Base-by-base conservation (phyloP, 208 protist species). In the Wallacemonas rigidus region DNA sequence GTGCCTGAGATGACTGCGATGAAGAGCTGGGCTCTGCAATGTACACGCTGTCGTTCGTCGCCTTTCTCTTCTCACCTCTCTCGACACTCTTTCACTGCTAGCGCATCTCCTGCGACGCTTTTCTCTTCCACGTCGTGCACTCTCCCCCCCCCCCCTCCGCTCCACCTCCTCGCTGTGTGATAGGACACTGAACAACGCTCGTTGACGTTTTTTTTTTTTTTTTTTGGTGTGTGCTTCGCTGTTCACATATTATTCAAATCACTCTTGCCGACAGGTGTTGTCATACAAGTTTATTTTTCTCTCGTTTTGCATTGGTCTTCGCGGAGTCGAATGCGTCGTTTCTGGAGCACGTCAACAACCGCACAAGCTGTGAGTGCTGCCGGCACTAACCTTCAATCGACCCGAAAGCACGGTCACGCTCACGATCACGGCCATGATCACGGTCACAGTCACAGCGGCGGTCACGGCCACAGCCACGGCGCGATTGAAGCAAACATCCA, bases 401-500 rank as follows among this genome's bases (percentile, higher is more conserved):
- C 40, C 4, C 60, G 60, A 4, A 50, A 4, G 43, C 60, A 65
- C n/a, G 60, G 60, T 7, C 60, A 65, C 60, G 38, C 60, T 3
- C 60, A 65, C 40, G n/a, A 17, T 48, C 75, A 76, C 74, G 68
- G 47, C 11, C 71, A 82, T 62, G 67, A 40, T 6, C 74, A 74
- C 44, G 58, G 39, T 1, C 79, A 86, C 75, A 69, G 82, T 54
- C 84, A 91, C 72, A 65, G 68, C 38, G 68, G 63, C 35, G 82
- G 89, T 68, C 57, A 69, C 26, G 86, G 91, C 71, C 79, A 89
- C 71, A 80, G 69, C 36, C 82, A 91, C 56, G 81, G 75, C 45
- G 41, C 43, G 38, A 74, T 95, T n/a, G 82, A 93, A 50, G 76
- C 71, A 26, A 70, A 72, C 14, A 71, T 94, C n/a, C 72, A 81